phyloP scores from a whole-genome alignment of 1,284 basidiomycete species.

The Lignosus rhinocerotis region DNA sequence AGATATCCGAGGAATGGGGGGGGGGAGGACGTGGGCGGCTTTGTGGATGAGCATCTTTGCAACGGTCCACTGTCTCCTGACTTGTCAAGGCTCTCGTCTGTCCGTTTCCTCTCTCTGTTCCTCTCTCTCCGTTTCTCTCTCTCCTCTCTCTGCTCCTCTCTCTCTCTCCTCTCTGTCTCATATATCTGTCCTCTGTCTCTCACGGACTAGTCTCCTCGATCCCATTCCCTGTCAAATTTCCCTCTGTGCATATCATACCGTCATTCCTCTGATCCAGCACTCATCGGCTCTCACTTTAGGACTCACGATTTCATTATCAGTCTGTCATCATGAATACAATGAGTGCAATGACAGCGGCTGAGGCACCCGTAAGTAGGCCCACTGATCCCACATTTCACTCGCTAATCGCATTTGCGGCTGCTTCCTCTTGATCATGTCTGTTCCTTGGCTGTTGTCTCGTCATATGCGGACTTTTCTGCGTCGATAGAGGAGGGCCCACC shows the following conservation, averaged over 20 bases:
- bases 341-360: conserved; percentile 62
- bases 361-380: conserved; percentile 65
- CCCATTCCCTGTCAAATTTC: conserved; percentile 39
- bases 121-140: conserved; percentile 41
- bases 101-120: conserved; percentile 39
- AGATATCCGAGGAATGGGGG: conserved; percentile 34
- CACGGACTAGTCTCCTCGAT: conserved; percentile 42
- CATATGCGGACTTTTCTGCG: not conserved
- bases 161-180: conserved; percentile 36
- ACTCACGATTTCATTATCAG: conserved; percentile 40
- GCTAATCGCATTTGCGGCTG: conserved; percentile 1
- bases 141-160: conserved; percentile 34
- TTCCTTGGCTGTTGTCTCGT: not conserved
- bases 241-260: conserved; percentile 31
- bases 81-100: conserved; percentile 37
- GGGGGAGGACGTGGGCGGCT: conserved; percentile 11
- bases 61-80: conserved; percentile 33
- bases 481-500: conserved; percentile 79
- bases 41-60: conserved; percentile 15
- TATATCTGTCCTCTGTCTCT: conserved; percentile 44
- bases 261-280: conserved; percentile 26
- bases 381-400: conserved; percentile 1
- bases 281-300: conserved; percentile 29
- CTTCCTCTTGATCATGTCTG: conserved; percentile 1
- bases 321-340: conserved; percentile 77